phyloP scores from a whole-genome alignment of 805 yeast species.

The Candida manassasensis region DNA sequence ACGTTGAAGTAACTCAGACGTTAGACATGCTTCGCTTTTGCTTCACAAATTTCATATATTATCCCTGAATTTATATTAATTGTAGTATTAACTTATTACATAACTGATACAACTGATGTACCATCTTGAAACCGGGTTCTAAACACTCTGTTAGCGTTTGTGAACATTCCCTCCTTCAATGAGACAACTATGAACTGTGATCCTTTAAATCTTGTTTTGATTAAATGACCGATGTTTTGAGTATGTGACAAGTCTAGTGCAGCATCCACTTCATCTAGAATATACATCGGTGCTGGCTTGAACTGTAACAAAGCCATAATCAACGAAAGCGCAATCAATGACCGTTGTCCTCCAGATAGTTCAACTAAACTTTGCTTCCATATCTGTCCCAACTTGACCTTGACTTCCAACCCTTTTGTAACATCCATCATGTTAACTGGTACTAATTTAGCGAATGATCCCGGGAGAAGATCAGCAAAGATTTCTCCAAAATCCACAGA shows the following conservation, averaged over 20 bases:
- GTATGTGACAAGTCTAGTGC: constrained; percentile 96
- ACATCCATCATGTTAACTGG: constrained; percentile 78
- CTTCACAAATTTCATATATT: neutral
- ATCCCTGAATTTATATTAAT: neutral
- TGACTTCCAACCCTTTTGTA: constrained; percentile 85
- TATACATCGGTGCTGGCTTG: constrained; percentile 98
- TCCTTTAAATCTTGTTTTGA: constrained; percentile 90
- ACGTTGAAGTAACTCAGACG: too few relatives aligned
- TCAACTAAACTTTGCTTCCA: constrained; percentile 97
- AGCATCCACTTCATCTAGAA: constrained; percentile 96
- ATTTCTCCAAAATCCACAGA: constrained; percentile 85
- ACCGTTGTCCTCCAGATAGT: constrained; percentile 94
- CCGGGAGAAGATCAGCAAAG: constrained; percentile 83
- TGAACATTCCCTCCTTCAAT: constrained; percentile 96
- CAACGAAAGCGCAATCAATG: constrained; percentile 85
- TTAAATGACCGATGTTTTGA: constrained; percentile 93
- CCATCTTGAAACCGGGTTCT: constrained; percentile 95
- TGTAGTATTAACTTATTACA: constrained; percentile 28
- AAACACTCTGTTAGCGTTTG: constrained; percentile 92
- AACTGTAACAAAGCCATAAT: constrained; percentile 89
- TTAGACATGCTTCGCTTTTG: too few relatives aligned
- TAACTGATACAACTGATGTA: constrained; percentile 81
- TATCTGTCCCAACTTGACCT: constrained; percentile 81
- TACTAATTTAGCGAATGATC: constrained; percentile 83
- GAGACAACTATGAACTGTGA: constrained; percentile 96